phyloP scores from a whole-genome alignment of 75 land plant genomes.

The Pseudotsuga menziesii region DNA sequence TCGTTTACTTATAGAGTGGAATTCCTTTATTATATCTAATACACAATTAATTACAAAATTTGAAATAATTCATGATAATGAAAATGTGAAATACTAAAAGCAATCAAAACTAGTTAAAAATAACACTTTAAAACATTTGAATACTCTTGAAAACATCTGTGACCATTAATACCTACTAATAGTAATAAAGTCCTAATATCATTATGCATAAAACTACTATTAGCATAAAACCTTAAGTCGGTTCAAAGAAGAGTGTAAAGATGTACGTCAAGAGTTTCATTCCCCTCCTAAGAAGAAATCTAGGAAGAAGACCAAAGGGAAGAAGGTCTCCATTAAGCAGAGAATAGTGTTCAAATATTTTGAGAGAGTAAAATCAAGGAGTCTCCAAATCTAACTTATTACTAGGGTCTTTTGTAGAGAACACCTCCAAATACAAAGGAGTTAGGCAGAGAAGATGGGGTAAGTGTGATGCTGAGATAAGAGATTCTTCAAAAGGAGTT shows the following conservation, averaged over 20 bases:
- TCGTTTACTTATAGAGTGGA: too few species aligned
- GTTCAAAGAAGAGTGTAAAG: neutral
- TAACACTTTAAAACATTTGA: too few species aligned
- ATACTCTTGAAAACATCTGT: too few species aligned
- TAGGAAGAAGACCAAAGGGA: neutral
- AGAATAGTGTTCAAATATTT: neutral
- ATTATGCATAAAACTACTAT: too few species aligned
- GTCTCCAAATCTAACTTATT: neutral
- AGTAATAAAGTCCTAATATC: too few species aligned
- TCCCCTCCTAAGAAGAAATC: neutral
- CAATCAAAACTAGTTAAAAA: too few species aligned
- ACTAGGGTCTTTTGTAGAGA: neutral
- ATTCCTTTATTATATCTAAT: too few species aligned
- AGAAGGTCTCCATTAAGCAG: neutral
- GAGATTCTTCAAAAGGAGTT: slow-evolving; percentile 33
- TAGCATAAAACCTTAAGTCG: too few species aligned
- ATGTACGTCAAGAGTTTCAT: neutral
- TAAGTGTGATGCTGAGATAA: slow-evolving; percentile 41
- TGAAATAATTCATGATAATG: too few species aligned
- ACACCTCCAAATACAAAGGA: slow-evolving; percentile 15
- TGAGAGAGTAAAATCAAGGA: neutral
- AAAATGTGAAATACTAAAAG: too few species aligned
- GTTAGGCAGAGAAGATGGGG: slow-evolving; percentile 49
- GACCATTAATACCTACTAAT: too few species aligned
- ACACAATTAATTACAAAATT: too few species aligned